Conservation (phyloP, 257 asterid species). For the Scutellaria minor region DNA sequence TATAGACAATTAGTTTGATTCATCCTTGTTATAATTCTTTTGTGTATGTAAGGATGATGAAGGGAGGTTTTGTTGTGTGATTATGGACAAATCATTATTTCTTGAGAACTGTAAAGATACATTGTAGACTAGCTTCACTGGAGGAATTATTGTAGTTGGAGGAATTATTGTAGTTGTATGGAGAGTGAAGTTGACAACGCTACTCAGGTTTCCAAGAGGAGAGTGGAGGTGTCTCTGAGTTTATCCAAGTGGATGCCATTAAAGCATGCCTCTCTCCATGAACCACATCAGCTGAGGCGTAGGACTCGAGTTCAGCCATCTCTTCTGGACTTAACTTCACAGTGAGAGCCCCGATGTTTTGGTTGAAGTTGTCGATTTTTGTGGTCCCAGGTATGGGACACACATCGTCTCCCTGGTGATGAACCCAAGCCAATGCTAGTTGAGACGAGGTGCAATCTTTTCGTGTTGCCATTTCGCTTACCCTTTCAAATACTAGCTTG, state of each 20-base stretch:
- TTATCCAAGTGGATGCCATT: conserved; percentile 36
- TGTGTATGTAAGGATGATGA: conserved; percentile 24
- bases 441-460: conserved; percentile 59
- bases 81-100: neutral
- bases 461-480: conserved; percentile 45
- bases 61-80: conserved; percentile 20
- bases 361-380: conserved; percentile 45
- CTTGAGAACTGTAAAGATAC: neutral
- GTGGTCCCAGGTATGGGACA: conserved; percentile 61
- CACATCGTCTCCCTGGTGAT: conserved; percentile 54
- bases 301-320: conserved; percentile 46
- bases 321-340: conserved; percentile 43
- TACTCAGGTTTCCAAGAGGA: conserved; percentile 44
- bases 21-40: neutral
- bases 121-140: no score
- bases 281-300: conserved; percentile 34
- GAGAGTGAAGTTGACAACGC: neutral
- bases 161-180: no score
- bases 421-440: conserved; percentile 62
- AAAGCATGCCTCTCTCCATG: conserved; percentile 37
- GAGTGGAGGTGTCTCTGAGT: conserved; percentile 43
- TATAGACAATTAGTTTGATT: conserved; percentile 29
- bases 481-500: conserved; percentile 42
- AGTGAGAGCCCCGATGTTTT: conserved; percentile 43
- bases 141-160: no score